Percentiles rank a stretch among this genome's conserved stretches.
These are phyloP conservation scores for Hirschioporus abietinus DNA, from an alignment of 768 basidiomycete genomes.

Conservation along the genomic window DNA sequence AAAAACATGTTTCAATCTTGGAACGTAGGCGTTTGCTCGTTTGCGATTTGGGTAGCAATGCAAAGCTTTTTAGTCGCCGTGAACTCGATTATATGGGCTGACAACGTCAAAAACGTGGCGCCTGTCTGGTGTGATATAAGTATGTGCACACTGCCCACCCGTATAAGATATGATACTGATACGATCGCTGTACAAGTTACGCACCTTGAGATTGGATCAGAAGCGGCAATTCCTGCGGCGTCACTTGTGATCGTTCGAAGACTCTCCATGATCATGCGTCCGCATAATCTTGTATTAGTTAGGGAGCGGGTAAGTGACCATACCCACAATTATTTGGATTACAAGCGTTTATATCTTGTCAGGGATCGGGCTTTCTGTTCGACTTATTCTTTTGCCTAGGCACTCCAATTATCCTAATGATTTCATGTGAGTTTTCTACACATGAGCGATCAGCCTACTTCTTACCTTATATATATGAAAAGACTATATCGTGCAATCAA, in stretches of 20 bases:
- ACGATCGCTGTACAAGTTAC: constrained; percentile 24
- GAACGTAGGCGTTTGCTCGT: constrained; percentile 28
- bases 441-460: background rate
- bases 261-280: constrained; percentile 34
- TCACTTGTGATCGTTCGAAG: constrained; percentile 44
- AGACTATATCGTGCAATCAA: constrained; percentile 42
- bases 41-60: constrained; percentile 27
- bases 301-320: background rate
- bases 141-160: constrained; percentile 14
- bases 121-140: constrained; percentile 36
- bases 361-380: background rate
- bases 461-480: constrained; percentile 6
- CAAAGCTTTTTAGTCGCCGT: constrained; percentile 9
- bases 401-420: background rate
- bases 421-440: background rate
- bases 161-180: background rate
- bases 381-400: background rate
- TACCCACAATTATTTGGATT: background rate
- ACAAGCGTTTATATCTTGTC: background rate
- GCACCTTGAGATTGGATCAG: constrained; percentile 19
- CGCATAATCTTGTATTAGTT: background rate
- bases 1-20: constrained; percentile 8
- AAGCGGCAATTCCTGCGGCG: constrained; percentile 32
- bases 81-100: constrained; percentile 30
- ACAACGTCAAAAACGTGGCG: constrained; percentile 17